Base-by-base conservation (phyloP, 345 rosid genomes). In the Mangifera indica region DNA sequence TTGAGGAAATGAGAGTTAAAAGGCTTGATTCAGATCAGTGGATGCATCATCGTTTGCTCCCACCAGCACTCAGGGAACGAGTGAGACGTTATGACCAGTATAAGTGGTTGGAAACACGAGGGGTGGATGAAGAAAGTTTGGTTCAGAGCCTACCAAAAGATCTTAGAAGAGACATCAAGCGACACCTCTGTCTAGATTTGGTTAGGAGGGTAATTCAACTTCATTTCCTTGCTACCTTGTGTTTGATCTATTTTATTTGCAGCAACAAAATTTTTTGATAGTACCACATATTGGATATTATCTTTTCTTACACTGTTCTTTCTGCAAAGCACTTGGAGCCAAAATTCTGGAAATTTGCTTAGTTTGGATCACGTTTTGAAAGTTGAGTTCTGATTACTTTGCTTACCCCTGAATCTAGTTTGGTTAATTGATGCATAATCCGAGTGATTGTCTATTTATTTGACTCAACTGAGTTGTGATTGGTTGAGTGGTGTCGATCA, bases 31-130 rank as follows among this genome's bases (percentile, higher is more conserved):
- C 98, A 13, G 98, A 94, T 61, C 98, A 90, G 80, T 94, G 98
- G 98, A 94, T 94, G 98, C 98, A 88, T 81, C 98, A 94, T 57
- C 93, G 98, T 10, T 84, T 94, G 87, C 98, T 94, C 74, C 98
- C 98, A 21, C 86, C 67, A 2, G 95, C 92, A 1, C 84, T 94
- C 21, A 83, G 93, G 67, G 98, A 94, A 73, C 85, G 98, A 14
- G 98, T 94, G 53, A 84, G 98, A 72, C 83, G 97, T 54, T 92
- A 94, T 74, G 98, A 94, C 73, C 98, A 94, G 72, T 94, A 94
- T 81, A 94, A 92, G 76, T 94, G 98, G 98, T 75, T 92, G 83
- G 98, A 84, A 84, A 94, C 98, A 22, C 91, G 96, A 0, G 98
- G 98, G 71, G 98, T 94, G 34, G 97, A 94, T 77, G 98, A 94